Conservation (phyloP, 306 rosid genomes). For the Begonia fuchsioides region DNA sequence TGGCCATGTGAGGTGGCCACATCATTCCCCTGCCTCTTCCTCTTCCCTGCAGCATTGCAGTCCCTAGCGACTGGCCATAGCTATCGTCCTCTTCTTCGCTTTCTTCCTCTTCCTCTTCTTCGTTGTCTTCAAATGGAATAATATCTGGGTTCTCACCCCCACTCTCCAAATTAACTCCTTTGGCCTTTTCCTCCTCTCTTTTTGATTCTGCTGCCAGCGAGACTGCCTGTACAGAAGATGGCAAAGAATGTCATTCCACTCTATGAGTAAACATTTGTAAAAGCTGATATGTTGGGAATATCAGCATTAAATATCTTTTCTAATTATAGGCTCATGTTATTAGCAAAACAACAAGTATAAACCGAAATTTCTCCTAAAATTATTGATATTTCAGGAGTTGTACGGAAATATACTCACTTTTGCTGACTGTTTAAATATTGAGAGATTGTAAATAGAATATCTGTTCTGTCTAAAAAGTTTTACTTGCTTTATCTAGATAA, state of each 20-base stretch:
- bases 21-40: constrained; percentile 92
- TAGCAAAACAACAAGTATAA: no score
- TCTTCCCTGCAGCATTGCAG: constrained; percentile 61
- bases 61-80: constrained; percentile 46
- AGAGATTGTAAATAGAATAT: no score
- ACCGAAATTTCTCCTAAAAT: no score
- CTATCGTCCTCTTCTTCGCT: constrained; percentile 97
- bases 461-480: no score
- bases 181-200: constrained; percentile 96
- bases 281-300: no score
- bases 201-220: constrained; percentile 85
- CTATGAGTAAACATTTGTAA: background rate
- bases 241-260: background rate
- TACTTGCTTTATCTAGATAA: no score
- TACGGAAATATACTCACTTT: no score
- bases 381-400: no score
- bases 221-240: constrained; percentile 44
- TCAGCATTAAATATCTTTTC: no score
- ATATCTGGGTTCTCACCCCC: constrained; percentile 92
- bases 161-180: constrained; percentile 87
- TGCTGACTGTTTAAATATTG: no score
- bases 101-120: constrained; percentile 99
- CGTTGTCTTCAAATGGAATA: constrained; percentile 97
- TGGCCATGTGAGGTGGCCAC: constrained; percentile 97
- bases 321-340: no score